Percentiles rank a stretch among this genome's conserved stretches.
Conservation (phyloP, 371 early-diverging fungal species). For the Mortierella polycephala region DNA sequence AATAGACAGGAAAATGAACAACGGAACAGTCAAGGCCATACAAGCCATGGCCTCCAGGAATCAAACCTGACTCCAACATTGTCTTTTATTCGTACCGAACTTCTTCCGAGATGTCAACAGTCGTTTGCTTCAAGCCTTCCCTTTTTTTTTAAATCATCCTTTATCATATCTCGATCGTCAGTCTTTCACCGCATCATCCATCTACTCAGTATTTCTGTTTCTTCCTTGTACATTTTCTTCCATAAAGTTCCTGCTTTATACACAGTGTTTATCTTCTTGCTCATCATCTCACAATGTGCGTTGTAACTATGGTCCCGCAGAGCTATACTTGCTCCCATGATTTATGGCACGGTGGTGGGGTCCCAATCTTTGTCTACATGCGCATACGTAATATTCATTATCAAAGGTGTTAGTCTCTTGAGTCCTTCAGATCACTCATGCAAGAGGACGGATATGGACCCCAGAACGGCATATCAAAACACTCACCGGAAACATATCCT, state of each 20-base stretch:
- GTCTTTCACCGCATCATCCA: background rate
- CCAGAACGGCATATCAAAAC: background rate
- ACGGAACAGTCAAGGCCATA: no score
- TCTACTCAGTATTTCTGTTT: background rate
- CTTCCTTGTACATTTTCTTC: constrained; percentile 8
- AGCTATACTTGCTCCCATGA: no score
- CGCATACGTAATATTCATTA: background rate
- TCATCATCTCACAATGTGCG: background rate
- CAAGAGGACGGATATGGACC: background rate
- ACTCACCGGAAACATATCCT: constrained; percentile 35
- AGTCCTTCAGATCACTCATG: background rate
- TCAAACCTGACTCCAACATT: no score
- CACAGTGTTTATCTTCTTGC: background rate
- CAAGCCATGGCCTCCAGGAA: no score
- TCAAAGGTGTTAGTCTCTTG: background rate
- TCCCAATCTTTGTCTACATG: constrained; percentile 8
- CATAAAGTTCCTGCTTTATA: background rate
- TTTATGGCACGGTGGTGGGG: constrained; percentile 22
- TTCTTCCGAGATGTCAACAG: background rate
- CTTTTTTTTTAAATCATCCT: background rate
- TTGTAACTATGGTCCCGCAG: background rate
- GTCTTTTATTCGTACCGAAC: background rate
- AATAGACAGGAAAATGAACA: background rate
- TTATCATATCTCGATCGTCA: background rate
- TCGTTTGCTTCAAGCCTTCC: background rate